These are phyloP conservation scores for Monilinia fructicola DNA, from an alignment of 2,329 filamentous ascomycete genomes.

Conservation along the genomic window DNA sequence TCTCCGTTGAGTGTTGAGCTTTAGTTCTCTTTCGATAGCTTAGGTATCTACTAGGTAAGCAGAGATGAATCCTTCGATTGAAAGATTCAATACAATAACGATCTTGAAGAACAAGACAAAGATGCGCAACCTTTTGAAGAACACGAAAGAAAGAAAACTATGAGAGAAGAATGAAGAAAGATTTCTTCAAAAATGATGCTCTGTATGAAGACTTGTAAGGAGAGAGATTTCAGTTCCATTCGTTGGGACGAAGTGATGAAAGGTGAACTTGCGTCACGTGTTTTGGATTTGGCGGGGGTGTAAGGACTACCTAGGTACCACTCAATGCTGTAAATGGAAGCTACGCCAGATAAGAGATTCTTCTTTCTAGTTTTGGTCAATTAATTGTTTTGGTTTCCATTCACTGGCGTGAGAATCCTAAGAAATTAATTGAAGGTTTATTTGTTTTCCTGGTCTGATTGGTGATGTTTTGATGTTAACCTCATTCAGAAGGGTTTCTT, in stretches of 20 bases:
- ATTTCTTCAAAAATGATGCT: neutral
- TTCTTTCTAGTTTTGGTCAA: neutral
- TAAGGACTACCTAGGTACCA: neutral
- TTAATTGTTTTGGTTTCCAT: accelerated
- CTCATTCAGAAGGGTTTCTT: too few species aligned
- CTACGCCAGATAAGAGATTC: neutral
- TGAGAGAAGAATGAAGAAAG: neutral
- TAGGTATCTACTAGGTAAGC: neutral
- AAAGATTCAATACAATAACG: neutral
- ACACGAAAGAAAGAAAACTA: neutral
- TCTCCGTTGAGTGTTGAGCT: neutral
- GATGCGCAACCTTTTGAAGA: neutral
- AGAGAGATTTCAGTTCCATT: accelerated
- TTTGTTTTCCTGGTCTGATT: too few species aligned
- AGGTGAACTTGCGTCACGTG: neutral
- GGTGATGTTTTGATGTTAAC: too few species aligned
- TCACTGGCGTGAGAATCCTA: too few species aligned
- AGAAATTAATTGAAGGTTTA: neutral
- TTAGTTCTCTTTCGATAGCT: accelerated
- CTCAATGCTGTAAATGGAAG: neutral
- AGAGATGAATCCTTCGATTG: neutral
- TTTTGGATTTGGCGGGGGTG: neutral
- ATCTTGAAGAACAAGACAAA: neutral
- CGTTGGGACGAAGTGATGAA: neutral
- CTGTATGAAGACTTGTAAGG: too few species aligned